Evolutionary conservation across 2,329 filamentous ascomycete genomes (phyloP).

Genomic region (Cladophialophora exuberans): DNA sequence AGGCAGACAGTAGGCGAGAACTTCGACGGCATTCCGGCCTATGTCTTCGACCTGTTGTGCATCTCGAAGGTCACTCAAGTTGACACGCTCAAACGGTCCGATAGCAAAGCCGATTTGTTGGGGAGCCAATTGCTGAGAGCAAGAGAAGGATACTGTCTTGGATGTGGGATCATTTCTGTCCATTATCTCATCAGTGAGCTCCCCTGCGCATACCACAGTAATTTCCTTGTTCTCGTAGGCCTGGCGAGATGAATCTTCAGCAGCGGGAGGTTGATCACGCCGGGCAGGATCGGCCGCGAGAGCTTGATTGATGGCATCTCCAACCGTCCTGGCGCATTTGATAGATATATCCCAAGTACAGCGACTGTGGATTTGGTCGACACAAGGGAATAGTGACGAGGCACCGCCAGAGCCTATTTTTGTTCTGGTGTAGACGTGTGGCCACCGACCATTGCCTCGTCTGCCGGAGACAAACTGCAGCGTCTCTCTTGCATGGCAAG

Average conservation of each 20-base stretch:
- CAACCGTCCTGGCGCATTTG: constrained; percentile 81
- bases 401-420: constrained; percentile 76
- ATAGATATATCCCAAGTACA: constrained; percentile 89
- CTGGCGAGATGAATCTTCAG: constrained; percentile 21
- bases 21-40: constrained; percentile 81
- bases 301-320: constrained; percentile 62
- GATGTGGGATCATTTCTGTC: constrained; percentile 77
- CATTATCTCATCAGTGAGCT: constrained; percentile 78
- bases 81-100: constrained; percentile 91
- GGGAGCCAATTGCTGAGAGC: constrained; percentile 73
- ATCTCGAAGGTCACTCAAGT: constrained; percentile 84
- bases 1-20: constrained; percentile 90
- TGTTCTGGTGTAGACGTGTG: constrained; percentile 88
- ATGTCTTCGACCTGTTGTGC: constrained; percentile 91
- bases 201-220: constrained; percentile 87
- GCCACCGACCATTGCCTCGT: constrained; percentile 77
- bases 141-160: constrained; percentile 85
- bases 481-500: constrained; percentile 78
- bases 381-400: constrained; percentile 87
- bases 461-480: constrained; percentile 89
- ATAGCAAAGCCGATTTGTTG: constrained; percentile 92
- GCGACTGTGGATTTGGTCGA: constrained; percentile 80
- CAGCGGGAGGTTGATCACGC: constrained; percentile 3
- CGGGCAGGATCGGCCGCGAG: constrained; percentile 16
- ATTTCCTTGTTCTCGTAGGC: constrained; percentile 61